Evolutionary conservation across 1,139 yeast species (phyloP).

Genomic region (Kazachstania sp.): DNA sequence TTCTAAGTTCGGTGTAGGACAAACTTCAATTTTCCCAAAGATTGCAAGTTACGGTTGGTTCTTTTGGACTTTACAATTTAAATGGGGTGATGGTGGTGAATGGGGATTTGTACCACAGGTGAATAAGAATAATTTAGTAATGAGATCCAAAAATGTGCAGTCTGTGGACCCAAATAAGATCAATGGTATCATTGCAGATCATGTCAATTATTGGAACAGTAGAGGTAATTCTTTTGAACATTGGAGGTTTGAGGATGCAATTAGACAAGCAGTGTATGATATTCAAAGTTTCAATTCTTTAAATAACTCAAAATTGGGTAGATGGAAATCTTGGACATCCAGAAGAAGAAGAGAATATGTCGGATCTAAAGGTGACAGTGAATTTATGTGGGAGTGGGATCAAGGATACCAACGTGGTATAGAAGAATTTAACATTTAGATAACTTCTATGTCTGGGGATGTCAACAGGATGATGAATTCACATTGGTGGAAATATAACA

Average conservation of each 20-base stretch:
- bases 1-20: slow-evolving; percentile 38
- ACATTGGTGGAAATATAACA: too few species aligned
- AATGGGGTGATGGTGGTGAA: slow-evolving; percentile 87
- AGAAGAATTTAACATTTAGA: slow-evolving; percentile 19
- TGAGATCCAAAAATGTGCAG: slow-evolving; percentile 11
- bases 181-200: slow-evolving; percentile 38
- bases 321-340: slow-evolving; percentile 58
- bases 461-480: too few species aligned
- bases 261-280: slow-evolving; percentile 66
- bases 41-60: slow-evolving; percentile 57
- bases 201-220: slow-evolving; percentile 59
- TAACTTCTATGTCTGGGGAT: not conserved
- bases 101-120: slow-evolving; percentile 87
- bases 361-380: slow-evolving; percentile 44
- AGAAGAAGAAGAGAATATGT: slow-evolving; percentile 53
- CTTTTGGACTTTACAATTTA: slow-evolving; percentile 89
- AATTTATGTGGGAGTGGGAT: slow-evolving; percentile 76
- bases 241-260: slow-evolving; percentile 73
- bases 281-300: slow-evolving; percentile 56
- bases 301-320: slow-evolving; percentile 65
- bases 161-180: slow-evolving; percentile 38
- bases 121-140: slow-evolving; percentile 52
- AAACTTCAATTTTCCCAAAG: slow-evolving; percentile 41
- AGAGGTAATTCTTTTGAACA: slow-evolving; percentile 67
- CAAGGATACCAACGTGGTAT: slow-evolving; percentile 70